Base-by-base conservation (phyloP, 257 asterid genomes). In the Solanum medicagineum region DNA sequence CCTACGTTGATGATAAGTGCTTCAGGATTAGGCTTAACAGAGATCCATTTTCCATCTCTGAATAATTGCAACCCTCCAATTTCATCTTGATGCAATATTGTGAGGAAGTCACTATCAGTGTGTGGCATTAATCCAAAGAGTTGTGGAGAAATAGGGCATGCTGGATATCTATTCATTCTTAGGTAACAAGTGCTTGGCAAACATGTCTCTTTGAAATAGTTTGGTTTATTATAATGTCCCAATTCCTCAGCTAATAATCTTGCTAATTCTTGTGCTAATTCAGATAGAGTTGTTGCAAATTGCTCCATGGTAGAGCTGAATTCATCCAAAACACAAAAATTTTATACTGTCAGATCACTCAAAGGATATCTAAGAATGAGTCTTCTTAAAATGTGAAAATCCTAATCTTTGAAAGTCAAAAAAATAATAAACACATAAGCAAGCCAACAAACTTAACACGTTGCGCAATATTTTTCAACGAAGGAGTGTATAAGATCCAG, bases 31-130 rank as follows among this genome's bases (percentile, higher is more conserved):
- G 99, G 99, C 85, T 93, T 93, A 20, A 96, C 98, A 8, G 99
- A 91, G 32, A 94, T 85, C 99, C 99, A 96, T 29, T 85, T 86
- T 0, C 93, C 95, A 85, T 96, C 97, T 86, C 91, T 93, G 15
- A 93, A 88, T 55, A 96, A 73, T 80, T 96, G 99, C 85, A 96
- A 85, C 4, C 99, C 99, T 55, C 98, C 99, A 44, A 94, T 91
- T 14, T 87, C 84, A 87, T 96, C 99, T 74, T 96, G 98, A 84
- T 94, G 96, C 51, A 96, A 22, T 0, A 96, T 90, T 0, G 98
- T 96, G 81, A 96, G 93, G 90, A 96, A 94, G 70, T 92, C 96
- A 79, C 96, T 93, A 84, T 96, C 99, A 3, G 99, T 93, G 68
- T 96, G 99, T 44, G 99, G 94, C 89, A 90, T 88, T 74, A 96